These are phyloP conservation scores for Pythium scleroteichum DNA, from an alignment of 352 stramenopile species.

Conservation along the genomic window DNA sequence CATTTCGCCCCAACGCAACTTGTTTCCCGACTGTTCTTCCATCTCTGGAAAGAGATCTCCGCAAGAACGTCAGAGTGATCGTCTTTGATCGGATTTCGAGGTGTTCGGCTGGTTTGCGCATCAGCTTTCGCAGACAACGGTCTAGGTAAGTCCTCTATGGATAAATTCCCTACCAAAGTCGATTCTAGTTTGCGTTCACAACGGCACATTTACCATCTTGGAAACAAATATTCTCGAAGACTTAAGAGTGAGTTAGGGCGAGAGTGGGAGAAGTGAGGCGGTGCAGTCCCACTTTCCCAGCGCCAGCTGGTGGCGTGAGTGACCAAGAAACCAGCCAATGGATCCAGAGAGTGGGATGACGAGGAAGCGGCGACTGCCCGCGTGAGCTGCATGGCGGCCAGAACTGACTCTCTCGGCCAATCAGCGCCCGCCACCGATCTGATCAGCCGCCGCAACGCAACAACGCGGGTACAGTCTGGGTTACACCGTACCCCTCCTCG, in stretches of 20 bases:
- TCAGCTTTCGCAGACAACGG: neutral
- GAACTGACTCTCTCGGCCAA: conserved; percentile 26
- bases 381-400: no score
- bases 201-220: neutral
- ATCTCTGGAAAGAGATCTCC: conserved; percentile 3
- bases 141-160: neutral
- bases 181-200: neutral
- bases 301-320: conserved; percentile 9
- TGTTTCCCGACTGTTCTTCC: neutral
- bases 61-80: neutral
- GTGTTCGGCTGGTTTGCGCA: conserved; percentile 7
- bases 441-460: conserved; percentile 1
- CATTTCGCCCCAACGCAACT: neutral
- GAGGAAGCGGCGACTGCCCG: no score
- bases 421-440: conserved; percentile 10
- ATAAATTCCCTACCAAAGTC: neutral
- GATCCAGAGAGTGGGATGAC: conserved; percentile 14
- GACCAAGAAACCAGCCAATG: conserved; percentile 24
- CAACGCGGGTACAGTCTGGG: conserved; percentile 1
- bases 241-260: neutral
- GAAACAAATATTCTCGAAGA: conserved; percentile 12
- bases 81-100: conserved; percentile 8
- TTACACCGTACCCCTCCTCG: conserved; percentile 16
- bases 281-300: neutral
- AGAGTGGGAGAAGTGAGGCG: conserved; percentile 16